A percentile compares a stretch with the other conserved stretches of the same genome.
phyloP scores from a whole-genome alignment of 441 rosid genomes.

The Populus trichocarpa region DNA sequence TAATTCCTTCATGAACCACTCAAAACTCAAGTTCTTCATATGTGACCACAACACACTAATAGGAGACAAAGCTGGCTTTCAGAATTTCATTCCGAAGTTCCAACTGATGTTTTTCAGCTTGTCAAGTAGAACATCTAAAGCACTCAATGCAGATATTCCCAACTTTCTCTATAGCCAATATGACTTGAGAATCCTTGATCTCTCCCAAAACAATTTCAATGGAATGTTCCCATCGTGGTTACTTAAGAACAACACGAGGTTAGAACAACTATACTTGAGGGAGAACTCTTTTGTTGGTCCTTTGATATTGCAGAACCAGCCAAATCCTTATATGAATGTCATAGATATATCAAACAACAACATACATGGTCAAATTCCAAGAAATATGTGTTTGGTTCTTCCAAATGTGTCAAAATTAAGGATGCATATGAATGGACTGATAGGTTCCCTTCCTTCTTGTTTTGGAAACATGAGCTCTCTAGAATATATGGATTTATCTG shows the following conservation, averaged over 20 bases:
- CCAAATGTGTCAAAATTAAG: too few relatives aligned
- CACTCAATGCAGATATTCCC: background rate
- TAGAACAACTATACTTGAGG: background rate
- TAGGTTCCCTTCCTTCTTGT: too few relatives aligned
- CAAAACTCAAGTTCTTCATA: background rate
- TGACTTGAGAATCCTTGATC: constrained; percentile 1
- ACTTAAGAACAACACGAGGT: background rate
- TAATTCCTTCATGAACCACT: background rate
- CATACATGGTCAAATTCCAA: too few relatives aligned
- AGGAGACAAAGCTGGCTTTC: background rate
- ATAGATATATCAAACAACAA: too few relatives aligned
- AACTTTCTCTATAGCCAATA: background rate
- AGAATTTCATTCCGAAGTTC: background rate
- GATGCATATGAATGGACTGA: too few relatives aligned
- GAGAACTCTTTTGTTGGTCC: background rate
- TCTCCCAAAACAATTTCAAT: background rate
- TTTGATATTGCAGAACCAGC: background rate
- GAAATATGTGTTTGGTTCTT: too few relatives aligned
- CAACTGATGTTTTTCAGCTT: background rate
- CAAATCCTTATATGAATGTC: background rate
- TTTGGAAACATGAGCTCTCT: too few relatives aligned
- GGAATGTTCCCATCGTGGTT: background rate
- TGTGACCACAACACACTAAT: background rate
- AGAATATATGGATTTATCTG: too few relatives aligned
- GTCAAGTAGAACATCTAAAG: background rate